Evolutionary conservation across 2,329 filamentous ascomycete genomes (phyloP), one percentile per base, ranked within the genome.

Genomic region (Coniella lustricola): DNA sequence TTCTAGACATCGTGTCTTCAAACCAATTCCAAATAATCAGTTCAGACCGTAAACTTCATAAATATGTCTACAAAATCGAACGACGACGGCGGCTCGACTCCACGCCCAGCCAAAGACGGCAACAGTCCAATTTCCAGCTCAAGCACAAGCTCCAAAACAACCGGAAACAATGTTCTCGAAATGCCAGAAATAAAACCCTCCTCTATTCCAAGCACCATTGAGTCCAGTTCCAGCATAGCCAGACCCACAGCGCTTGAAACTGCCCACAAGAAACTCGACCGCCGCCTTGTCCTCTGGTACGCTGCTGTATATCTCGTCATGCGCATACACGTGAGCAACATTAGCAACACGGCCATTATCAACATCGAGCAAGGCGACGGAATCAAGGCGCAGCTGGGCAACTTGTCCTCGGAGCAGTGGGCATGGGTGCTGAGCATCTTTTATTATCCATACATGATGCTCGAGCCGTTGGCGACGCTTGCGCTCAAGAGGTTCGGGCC

Each of bases 321-420:
- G 58, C 48, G 57, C 9, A 56, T 59, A 14, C 56, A 57, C 18
- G 56, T 59, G 33, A 51, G 52, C 50, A 60, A 61, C 39, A 58
- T 59, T 48, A 58, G 55, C 42, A 61, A 61, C 39, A 48, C 57
- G 7, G 57, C 58, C 45, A 61, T 59, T 33, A 59, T 60, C 44
- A 61, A 61, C 44, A 53, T 61, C 7, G 59, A 61, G 35, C 40
- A 59, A 18, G 59, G 58, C 3, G 58, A 58, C 7, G 58, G 55
- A 31, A 61, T 60, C 37, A 43, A 51, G 35, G 54, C 55, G 22
- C 57, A 61, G 45, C 51, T 61, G 10, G 57, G 58, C 0, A 32
- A 53, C 16, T 51, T 61, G 2, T 50, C 50, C 1, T 56, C 56
- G n/a, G 47, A 52, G 7, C 55, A 60, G 33, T 60, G 59, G 56